phyloP scores from a whole-genome alignment of 2,329 filamentous ascomycete species.

The Hymenoscyphus scutula region DNA sequence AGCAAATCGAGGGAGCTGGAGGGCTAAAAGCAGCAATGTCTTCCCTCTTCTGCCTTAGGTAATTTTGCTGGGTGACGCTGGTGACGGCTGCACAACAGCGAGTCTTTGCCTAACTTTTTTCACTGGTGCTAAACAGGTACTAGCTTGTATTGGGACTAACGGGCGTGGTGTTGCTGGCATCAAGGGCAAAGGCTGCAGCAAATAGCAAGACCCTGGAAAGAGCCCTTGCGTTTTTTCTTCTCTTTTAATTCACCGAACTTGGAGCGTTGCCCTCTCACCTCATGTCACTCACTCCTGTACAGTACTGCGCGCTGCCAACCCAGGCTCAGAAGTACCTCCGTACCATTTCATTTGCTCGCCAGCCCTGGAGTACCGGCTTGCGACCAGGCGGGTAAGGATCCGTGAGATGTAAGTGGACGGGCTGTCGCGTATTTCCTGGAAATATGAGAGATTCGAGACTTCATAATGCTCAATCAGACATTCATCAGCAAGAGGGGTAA shows the following conservation, averaged over 20 bases:
- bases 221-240: not conserved
- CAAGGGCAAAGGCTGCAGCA: not conserved
- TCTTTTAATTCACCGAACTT: not conserved
- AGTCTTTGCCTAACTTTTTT: not conserved
- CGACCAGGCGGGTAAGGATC: too few relatives aligned
- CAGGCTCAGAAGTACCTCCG: too few relatives aligned
- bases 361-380: too few relatives aligned
- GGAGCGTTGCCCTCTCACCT: not conserved
- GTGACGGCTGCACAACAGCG: not conserved
- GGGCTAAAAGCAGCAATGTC: not conserved
- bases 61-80: not conserved
- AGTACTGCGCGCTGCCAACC: too few relatives aligned
- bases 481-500: not conserved
- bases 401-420: too few relatives aligned
- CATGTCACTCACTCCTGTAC: too few relatives aligned
- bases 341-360: too few relatives aligned
- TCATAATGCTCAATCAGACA: not conserved
- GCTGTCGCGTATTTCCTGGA: too few relatives aligned
- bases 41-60: not conserved
- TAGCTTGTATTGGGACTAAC: constrained; percentile 1
- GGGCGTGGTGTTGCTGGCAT: not conserved
- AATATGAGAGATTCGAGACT: too few relatives aligned
- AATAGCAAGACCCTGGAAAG: not conserved
- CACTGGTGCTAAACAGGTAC: not conserved
- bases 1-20: not conserved